Evolutionary conservation across 768 basidiomycete genomes (phyloP).

Genomic region (Tulasnella sp.): DNA sequence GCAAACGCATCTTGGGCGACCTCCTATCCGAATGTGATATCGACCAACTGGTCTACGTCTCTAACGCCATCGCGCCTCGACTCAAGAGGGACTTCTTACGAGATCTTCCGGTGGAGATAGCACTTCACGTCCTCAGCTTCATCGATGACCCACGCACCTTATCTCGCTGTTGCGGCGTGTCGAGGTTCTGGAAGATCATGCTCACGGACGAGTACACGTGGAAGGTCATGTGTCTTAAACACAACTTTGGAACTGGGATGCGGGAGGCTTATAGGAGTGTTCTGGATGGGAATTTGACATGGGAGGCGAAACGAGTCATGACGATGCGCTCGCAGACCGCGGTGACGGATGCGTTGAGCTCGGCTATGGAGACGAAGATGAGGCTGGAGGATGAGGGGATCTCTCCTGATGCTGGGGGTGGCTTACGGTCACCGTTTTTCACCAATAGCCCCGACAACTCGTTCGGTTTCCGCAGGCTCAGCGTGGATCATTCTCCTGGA

Average conservation of each 20-base stretch:
- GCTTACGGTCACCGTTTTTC: not conserved
- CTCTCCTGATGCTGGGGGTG: not conserved
- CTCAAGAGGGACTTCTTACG: conserved; percentile 29
- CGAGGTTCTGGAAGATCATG: conserved; percentile 57
- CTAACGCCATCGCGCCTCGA: conserved; percentile 19
- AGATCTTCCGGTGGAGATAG: conserved; percentile 59
- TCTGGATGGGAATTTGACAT: conserved; percentile 14
- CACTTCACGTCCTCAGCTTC: conserved; percentile 62
- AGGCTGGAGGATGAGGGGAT: conserved; percentile 5
- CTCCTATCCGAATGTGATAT: conserved; percentile 15
- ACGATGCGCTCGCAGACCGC: not conserved
- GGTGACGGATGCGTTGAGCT: conserved; percentile 1
- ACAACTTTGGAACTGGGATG: conserved; percentile 33
- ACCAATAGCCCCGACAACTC: not conserved
- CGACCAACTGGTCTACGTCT: conserved; percentile 16
- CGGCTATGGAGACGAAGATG: conserved; percentile 4
- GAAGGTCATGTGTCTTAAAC: conserved; percentile 58
- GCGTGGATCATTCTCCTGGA: not conserved
- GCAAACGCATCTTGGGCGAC: conserved; percentile 14
- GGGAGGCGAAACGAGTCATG: conserved; percentile 12
- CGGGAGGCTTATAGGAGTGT: conserved; percentile 14
- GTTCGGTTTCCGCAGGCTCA: not conserved
- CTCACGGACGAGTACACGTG: conserved; percentile 69
- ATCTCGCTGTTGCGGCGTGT: conserved; percentile 57
- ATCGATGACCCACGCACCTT: conserved; percentile 68